Base-by-base conservation (phyloP, 106 monocot genomes). In the Dendrobium huoshanense region DNA sequence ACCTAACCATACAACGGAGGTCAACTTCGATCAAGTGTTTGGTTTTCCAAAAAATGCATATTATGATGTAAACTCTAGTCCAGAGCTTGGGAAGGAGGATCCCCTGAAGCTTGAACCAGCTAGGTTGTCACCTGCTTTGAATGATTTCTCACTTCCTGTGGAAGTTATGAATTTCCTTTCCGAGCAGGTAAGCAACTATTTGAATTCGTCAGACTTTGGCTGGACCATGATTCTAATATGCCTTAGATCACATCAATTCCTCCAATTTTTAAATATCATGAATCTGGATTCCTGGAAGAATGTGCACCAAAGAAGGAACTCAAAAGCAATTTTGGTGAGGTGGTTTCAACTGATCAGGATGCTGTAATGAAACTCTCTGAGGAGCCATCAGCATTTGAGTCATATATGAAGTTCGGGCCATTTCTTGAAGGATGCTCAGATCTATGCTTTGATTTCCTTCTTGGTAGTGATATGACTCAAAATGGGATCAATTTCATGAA, bases 341-440 rank as follows among this genome's bases (percentile, higher is more conserved):
- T 70, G 16, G 79, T 81, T 33, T 41, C 70, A n/a, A 27, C 74
- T 55, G 79, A 78, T 77, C 41, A 88, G 19, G 77, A 82, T 27
- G 24, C 49, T 9, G 81, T 58, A 1, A 67, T 80, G 65, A 73
- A 80, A 27, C 64, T 88, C 22, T 65, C 88, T 25, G 90, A 87
- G 7, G 90, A 89, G 48, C 78, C 83, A 13, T 81, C 88, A 17
- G 81, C 72, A 5, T 87, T 89, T 55, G 95, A 90, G 1, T 79
- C 83, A 22, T 90, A 79, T 72, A 78, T 85, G 80, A 89, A 81
- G 72, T 84, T 88, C 55, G 78, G 88, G 76, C 77, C 83, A 61
- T 68, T 83, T 22, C 91, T 87, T 48, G 84, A 87, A 24, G 85
- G 83, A 10, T 68, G 85, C 77, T n/a, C 87, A 18, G 87, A 82